A percentile compares a stretch with the other conserved stretches of the same genome.
Evolutionary conservation across 2,329 filamentous ascomycete species (phyloP).

Genomic region (Cladosporium austrohemisphaericum): DNA sequence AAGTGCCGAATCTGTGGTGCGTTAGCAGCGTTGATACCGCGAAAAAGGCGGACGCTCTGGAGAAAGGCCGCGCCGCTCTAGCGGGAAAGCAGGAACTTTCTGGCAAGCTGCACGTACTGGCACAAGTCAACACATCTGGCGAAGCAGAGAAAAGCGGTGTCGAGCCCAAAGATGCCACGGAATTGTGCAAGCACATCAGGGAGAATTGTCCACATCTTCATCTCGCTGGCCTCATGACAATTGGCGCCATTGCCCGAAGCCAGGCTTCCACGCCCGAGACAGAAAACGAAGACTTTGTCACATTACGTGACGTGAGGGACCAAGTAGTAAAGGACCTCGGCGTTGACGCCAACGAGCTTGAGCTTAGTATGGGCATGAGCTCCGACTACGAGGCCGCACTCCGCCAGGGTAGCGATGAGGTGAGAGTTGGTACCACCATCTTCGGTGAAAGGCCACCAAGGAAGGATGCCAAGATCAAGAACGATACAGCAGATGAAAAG

Average conservation of each 20-base stretch:
- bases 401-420: conserved; percentile 76
- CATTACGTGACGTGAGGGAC: conserved; percentile 66
- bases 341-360: conserved; percentile 56
- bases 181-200: conserved; percentile 66
- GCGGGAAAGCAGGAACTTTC: conserved; percentile 36
- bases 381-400: conserved; percentile 92
- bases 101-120: conserved; percentile 64
- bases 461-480: conserved; percentile 67
- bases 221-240: conserved; percentile 89
- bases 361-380: conserved; percentile 99
- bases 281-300: conserved; percentile 88
- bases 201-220: conserved; percentile 68
- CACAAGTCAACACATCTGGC: conserved; percentile 93
- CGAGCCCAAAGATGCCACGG: conserved; percentile 58
- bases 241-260: conserved; percentile 87
- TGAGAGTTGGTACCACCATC: conserved; percentile 88
- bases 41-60: conserved; percentile 82
- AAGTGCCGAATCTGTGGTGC: conserved; percentile 83
- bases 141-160: conserved; percentile 83
- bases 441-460: conserved; percentile 80
- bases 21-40: conserved; percentile 83
- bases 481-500: conserved; percentile 21
- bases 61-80: conserved; percentile 67
- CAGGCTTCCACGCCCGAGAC: conserved; percentile 64
- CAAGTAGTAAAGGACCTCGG: conserved; percentile 62